phyloP scores from a whole-genome alignment of 208 protist species.

The Willaertia magna region DNA sequence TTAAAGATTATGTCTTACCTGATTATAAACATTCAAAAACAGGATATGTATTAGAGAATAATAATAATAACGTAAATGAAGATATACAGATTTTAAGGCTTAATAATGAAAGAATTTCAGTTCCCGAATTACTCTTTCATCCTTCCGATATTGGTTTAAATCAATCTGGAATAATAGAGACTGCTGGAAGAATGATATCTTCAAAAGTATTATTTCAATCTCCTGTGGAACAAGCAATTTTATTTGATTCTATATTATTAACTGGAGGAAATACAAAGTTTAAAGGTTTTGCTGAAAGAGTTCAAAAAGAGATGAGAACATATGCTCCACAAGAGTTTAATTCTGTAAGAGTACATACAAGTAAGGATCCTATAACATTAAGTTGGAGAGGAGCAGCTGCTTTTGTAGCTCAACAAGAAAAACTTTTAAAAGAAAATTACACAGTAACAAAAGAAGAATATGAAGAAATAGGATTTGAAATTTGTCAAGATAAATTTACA shows the following conservation, averaged over 20 bases:
- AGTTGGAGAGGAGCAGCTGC: neutral
- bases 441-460: neutral
- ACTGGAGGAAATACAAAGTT: neutral
- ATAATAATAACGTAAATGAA: too few relatives aligned
- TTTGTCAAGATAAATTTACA: neutral
- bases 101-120: neutral
- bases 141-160: constrained; percentile 6
- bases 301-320: neutral
- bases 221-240: neutral
- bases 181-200: neutral
- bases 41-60: neutral
- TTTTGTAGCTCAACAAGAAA: neutral
- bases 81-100: neutral
- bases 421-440: too few relatives aligned
- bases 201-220: neutral
- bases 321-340: neutral
- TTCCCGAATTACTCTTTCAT: neutral
- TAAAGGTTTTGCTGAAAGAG: neutral
- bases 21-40: neutral
- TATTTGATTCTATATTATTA: neutral
- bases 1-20: neutral
- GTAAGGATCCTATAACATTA: neutral
- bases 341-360: neutral
- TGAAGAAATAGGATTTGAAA: neutral
- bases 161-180: neutral